A percentile compares a stretch with the other conserved stretches of the same genome.
phyloP scores from a whole-genome alignment of 352 stramenopile genomes.

The Pythium vanterpoolii region DNA sequence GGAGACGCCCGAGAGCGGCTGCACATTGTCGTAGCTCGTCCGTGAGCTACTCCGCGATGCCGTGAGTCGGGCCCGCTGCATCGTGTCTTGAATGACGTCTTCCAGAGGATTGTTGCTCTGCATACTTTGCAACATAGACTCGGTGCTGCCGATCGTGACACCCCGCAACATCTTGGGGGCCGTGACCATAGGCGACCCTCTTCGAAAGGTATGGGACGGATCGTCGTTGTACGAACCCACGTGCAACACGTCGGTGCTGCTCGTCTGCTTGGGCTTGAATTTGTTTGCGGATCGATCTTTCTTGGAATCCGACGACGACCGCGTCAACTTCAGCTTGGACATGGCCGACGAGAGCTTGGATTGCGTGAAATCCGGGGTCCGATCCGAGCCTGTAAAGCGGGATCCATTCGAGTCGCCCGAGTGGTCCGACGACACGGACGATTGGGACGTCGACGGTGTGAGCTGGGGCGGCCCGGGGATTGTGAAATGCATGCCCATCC shows the following conservation, averaged over 20 bases:
- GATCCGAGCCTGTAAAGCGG: neutral
- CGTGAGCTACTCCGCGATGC: conserved; percentile 59
- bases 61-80: conserved; percentile 55
- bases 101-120: conserved; percentile 29
- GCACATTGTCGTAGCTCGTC: conserved; percentile 76
- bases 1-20: conserved; percentile 56
- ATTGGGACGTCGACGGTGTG: conserved; percentile 28
- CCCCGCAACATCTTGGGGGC: conserved; percentile 63
- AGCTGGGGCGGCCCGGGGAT: conserved; percentile 28
- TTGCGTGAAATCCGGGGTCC: conserved; percentile 21
- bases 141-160: conserved; percentile 59
- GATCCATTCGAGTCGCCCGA: conserved; percentile 1
- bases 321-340: conserved; percentile 59
- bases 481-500: conserved; percentile 3
- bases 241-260: conserved; percentile 53
- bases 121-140: conserved; percentile 20
- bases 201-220: conserved; percentile 17
- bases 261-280: conserved; percentile 45
- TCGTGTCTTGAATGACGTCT: conserved; percentile 68
- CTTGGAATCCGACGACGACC: conserved; percentile 77
- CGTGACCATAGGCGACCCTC: conserved; percentile 24
- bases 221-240: conserved; percentile 26
- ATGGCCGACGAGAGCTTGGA: conserved; percentile 49
- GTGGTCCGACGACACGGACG: conserved; percentile 24
- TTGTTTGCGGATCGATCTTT: conserved; percentile 64